Evolutionary conservation across 495 filamentous ascomycete species (phyloP).

Genomic region (Annulohypoxylon bovei): DNA sequence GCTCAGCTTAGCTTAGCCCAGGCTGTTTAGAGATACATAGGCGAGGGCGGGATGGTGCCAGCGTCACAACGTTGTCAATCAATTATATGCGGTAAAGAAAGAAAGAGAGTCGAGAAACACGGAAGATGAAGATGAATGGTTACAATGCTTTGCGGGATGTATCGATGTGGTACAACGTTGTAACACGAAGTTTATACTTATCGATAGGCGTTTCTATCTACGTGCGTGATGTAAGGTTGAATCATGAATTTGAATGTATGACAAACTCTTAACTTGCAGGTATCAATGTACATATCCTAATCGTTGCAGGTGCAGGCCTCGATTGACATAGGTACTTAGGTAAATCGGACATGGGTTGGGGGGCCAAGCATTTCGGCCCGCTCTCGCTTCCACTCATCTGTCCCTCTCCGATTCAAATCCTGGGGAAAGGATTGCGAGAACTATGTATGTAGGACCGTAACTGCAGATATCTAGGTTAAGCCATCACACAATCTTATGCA

Average conservation of each 20-base stretch:
- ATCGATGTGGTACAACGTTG: background rate
- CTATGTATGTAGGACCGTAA: too few species aligned
- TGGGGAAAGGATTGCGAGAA: background rate
- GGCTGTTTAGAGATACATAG: slow-evolving; percentile 25
- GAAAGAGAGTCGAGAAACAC: background rate
- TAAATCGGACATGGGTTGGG: background rate
- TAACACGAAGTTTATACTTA: slow-evolving; percentile 4
- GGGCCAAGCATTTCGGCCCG: slow-evolving; percentile 21
- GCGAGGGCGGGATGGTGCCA: slow-evolving; percentile 13
- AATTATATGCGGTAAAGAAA: slow-evolving; percentile 19
- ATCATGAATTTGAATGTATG: background rate
- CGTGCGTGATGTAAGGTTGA: too few species aligned
- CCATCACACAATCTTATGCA: background rate
- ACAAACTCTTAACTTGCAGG: background rate
- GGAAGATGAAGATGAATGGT: slow-evolving; percentile 4
- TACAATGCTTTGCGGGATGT: background rate
- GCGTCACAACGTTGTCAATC: slow-evolving; percentile 12
- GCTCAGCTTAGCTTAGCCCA: slow-evolving; percentile 28
- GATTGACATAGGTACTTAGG: background rate
- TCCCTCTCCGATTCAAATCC: slow-evolving; percentile 5
- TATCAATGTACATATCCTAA: background rate
- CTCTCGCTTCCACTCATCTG: background rate
- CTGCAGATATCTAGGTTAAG: background rate
- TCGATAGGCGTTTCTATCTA: slow-evolving; percentile 2
- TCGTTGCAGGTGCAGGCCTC: too few species aligned